Percentiles rank a stretch among this genome's conserved stretches.
Conservation (phyloP, 139 green algal genomes). For the Parachlorella kessleri region DNA sequence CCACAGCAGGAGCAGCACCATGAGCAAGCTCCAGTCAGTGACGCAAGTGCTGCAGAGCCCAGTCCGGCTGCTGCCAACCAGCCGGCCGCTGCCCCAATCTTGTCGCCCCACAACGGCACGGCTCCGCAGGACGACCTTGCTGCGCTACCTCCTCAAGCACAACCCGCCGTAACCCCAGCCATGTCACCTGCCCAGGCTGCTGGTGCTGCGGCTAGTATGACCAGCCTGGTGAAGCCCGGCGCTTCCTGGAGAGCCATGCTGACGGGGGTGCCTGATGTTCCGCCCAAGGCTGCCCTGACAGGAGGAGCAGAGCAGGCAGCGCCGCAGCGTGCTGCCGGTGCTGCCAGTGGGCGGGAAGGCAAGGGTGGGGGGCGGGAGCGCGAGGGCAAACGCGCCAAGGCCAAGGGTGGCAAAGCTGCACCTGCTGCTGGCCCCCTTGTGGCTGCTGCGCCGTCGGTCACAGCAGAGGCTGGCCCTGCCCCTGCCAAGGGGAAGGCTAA, state of each 20-base stretch:
- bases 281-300: neutral
- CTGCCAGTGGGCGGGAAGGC: neutral
- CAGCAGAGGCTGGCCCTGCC: too few relatives aligned
- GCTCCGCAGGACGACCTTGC: too few relatives aligned
- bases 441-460: too few relatives aligned
- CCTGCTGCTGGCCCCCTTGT: neutral
- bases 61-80: too few relatives aligned
- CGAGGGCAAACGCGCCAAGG: neutral
- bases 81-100: too few relatives aligned
- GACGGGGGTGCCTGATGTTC: constrained; percentile 5
- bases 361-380: neutral
- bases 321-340: neutral
- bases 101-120: too few relatives aligned
- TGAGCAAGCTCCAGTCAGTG: too few relatives aligned
- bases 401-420: neutral
- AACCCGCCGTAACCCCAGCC: constrained; percentile 6
- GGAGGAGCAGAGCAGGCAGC: neutral
- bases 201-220: too few relatives aligned
- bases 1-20: too few relatives aligned
- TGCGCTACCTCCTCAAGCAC: too few relatives aligned
- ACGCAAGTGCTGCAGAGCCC: too few relatives aligned
- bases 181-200: neutral
- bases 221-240: constrained; percentile 21
- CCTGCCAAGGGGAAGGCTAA: too few relatives aligned
- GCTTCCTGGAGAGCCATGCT: constrained; percentile 18